These are phyloP conservation scores for Eimeria brunetti DNA, from an alignment of 169 alveolate species.

Conservation along the genomic window DNA sequence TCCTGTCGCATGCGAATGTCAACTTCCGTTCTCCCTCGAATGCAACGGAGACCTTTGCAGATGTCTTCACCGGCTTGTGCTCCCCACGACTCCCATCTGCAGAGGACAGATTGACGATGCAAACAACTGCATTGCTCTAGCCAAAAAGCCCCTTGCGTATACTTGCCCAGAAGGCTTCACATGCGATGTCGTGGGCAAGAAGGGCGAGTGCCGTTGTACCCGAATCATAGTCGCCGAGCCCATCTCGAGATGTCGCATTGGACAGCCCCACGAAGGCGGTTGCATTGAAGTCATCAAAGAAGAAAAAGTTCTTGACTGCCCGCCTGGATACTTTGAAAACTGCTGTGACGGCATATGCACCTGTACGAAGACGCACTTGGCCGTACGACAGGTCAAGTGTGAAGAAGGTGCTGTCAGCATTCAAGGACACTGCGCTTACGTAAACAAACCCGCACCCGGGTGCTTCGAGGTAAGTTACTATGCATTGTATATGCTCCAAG, in stretches of 20 bases:
- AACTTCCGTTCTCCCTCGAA: slow-evolving; percentile 10
- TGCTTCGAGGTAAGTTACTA: slow-evolving; percentile 67
- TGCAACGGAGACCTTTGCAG: slow-evolving; percentile 26
- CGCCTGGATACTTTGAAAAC: slow-evolving; percentile 30
- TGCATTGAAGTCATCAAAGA: slow-evolving; percentile 51
- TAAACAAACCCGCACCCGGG: slow-evolving; percentile 30
- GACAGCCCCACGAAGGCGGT: slow-evolving; percentile 29
- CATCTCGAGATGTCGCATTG: slow-evolving; percentile 33
- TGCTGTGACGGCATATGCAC: slow-evolving; percentile 57
- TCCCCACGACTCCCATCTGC: slow-evolving; percentile 65
- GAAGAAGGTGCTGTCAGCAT: slow-evolving; percentile 24
- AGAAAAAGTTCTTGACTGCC: slow-evolving; percentile 37
- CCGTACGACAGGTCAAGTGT: slow-evolving; percentile 42
- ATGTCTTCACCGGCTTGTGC: slow-evolving; percentile 31
- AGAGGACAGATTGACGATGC: slow-evolving; percentile 34
- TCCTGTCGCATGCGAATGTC: slow-evolving; percentile 12
- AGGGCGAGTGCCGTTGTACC: slow-evolving; percentile 68
- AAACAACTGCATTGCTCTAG: slow-evolving; percentile 60
- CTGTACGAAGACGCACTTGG: slow-evolving; percentile 53
- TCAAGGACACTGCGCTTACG: slow-evolving; percentile 25
- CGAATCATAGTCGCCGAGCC: slow-evolving; percentile 16
- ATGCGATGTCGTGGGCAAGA: slow-evolving; percentile 67
- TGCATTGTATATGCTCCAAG: too few relatives aligned
- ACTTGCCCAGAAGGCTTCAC: slow-evolving; percentile 75
- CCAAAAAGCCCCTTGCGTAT: slow-evolving; percentile 16